phyloP scores from a whole-genome alignment of 2,329 filamentous ascomycete species.

The Clarireedia monteithiana region DNA sequence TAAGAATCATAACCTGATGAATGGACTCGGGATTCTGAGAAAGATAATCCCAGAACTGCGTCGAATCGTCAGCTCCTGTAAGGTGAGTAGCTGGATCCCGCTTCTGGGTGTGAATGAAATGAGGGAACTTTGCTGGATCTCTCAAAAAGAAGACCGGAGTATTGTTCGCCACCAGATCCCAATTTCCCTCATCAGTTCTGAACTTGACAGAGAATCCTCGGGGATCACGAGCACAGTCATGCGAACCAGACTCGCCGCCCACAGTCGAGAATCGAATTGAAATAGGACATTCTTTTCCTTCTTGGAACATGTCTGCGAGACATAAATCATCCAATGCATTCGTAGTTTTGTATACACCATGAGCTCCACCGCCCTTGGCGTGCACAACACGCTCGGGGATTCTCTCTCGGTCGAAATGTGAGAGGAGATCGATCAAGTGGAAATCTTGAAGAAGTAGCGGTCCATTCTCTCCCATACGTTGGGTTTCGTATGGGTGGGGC shows the following conservation, averaged over 20 bases:
- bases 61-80: slow-evolving; percentile 51
- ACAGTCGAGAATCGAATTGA: slow-evolving; percentile 68
- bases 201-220: slow-evolving; percentile 69
- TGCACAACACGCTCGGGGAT: slow-evolving; percentile 53
- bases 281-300: slow-evolving; percentile 61
- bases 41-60: slow-evolving; percentile 24
- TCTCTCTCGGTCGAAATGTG: slow-evolving; percentile 52
- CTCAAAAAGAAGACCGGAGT: slow-evolving; percentile 70
- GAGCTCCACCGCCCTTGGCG: slow-evolving; percentile 50
- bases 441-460: slow-evolving; percentile 51
- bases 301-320: slow-evolving; percentile 44
- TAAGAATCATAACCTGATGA: slow-evolving; percentile 52
- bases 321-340: slow-evolving; percentile 45
- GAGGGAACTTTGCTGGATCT: slow-evolving; percentile 65
- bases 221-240: slow-evolving; percentile 65
- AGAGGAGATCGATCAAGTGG: slow-evolving; percentile 53
- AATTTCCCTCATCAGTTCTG: slow-evolving; percentile 66
- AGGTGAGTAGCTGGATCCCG: slow-evolving; percentile 62
- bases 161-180: slow-evolving; percentile 65
- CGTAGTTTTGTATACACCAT: slow-evolving; percentile 47
- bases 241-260: slow-evolving; percentile 63
- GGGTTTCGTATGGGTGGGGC: slow-evolving; percentile 49
- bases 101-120: slow-evolving; percentile 70
- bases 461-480: slow-evolving; percentile 37
- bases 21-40: slow-evolving; percentile 42